Evolutionary conservation across 2,329 filamentous ascomycete genomes (phyloP).

Genomic region (Ploettnerulaceae sp.): DNA sequence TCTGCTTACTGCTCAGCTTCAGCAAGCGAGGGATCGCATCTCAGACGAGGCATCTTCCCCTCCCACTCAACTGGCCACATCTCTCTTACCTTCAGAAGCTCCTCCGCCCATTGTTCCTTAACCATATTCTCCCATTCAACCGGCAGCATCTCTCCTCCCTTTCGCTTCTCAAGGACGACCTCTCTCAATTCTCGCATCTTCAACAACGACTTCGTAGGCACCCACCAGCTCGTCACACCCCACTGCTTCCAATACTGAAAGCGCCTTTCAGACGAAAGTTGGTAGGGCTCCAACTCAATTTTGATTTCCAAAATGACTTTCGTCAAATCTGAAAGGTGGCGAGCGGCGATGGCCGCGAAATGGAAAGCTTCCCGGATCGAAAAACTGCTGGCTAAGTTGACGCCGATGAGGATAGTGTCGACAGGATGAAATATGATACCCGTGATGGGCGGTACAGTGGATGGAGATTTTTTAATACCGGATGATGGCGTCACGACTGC

Average conservation of each 20-base stretch:
- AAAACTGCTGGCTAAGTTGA: not conserved
- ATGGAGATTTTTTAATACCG: not conserved
- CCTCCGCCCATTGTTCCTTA: slow-evolving; percentile 5
- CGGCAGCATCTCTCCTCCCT: slow-evolving; percentile 4
- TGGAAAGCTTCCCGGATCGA: not conserved
- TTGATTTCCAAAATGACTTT: not conserved
- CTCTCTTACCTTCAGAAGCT: slow-evolving; percentile 2
- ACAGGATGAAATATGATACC: not conserved
- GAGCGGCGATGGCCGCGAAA: not conserved
- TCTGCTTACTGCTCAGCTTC: too few relatives aligned
- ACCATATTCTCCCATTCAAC: slow-evolving; percentile 4
- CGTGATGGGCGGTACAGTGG: not conserved
- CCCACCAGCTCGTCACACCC: slow-evolving; percentile 5
- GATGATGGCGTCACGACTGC: not conserved
- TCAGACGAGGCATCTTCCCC: too few relatives aligned
- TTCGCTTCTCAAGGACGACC: not conserved
- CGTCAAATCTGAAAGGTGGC: not conserved
- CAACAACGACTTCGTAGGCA: not conserved
- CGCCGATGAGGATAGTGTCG: not conserved
- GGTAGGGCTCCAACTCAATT: slow-evolving; percentile 1
- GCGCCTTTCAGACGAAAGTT: not conserved
- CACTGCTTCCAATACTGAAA: slow-evolving; percentile 8
- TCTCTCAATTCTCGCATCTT: slow-evolving; percentile 1
- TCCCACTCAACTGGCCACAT: slow-evolving; percentile 6
- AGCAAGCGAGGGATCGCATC: too few relatives aligned